phyloP scores from a whole-genome alignment of 2,329 filamentous ascomycete genomes.

The Aspergillus carbonarius region DNA sequence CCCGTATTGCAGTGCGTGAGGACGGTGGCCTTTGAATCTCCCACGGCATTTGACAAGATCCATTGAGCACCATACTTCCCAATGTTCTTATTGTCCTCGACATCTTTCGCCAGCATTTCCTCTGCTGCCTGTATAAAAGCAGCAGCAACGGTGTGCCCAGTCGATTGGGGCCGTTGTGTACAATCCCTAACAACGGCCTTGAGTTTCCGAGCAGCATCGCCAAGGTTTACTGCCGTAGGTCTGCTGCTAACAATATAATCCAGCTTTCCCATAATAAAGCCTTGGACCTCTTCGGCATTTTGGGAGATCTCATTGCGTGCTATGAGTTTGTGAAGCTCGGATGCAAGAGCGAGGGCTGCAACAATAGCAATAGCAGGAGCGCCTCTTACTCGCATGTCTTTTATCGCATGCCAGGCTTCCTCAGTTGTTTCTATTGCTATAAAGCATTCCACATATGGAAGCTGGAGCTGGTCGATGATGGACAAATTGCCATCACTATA shows the following conservation, averaged over 20 bases:
- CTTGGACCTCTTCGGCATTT: slow-evolving; percentile 60
- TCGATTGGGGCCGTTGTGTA: slow-evolving; percentile 32
- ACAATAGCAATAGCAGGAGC: slow-evolving; percentile 98
- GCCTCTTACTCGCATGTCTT: slow-evolving; percentile 65
- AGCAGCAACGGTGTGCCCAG: slow-evolving; percentile 55
- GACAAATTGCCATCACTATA: slow-evolving; percentile 57
- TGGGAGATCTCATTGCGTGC: slow-evolving; percentile 42
- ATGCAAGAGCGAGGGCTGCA: slow-evolving; percentile 82
- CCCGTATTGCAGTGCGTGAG: slow-evolving; percentile 98
- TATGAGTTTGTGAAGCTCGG: slow-evolving; percentile 65
- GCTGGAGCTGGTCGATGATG: slow-evolving; percentile 63
- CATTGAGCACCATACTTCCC: slow-evolving; percentile 80
- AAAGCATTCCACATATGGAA: slow-evolving; percentile 61
- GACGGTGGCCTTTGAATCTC: slow-evolving; percentile 67
- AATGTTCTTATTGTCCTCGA: slow-evolving; percentile 82
- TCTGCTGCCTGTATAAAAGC: slow-evolving; percentile 80
- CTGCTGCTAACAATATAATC: slow-evolving; percentile 86
- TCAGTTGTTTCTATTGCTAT: slow-evolving; percentile 54
- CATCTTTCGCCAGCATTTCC: slow-evolving; percentile 81
- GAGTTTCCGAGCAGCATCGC: slow-evolving; percentile 82
- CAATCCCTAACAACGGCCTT: slow-evolving; percentile 60
- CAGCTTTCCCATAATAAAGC: slow-evolving; percentile 72
- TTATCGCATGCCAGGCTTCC: slow-evolving; percentile 66
- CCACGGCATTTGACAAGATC: slow-evolving; percentile 63
- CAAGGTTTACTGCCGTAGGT: slow-evolving; percentile 91